Base-by-base conservation (phyloP, 306 rosid genomes). In the Castanospermum australe region DNA sequence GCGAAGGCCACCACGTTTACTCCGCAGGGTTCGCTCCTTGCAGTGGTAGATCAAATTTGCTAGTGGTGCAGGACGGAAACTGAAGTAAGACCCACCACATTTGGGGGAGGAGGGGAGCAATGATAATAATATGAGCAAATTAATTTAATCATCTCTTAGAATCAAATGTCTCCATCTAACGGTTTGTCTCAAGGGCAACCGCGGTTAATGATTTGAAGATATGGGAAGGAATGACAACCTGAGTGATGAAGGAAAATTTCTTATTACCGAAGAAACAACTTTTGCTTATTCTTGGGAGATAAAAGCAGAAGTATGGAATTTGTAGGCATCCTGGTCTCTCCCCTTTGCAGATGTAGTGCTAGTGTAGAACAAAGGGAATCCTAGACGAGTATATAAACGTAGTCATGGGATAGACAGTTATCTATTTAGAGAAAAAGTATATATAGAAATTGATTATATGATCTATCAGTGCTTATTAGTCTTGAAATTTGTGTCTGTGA, bases 11-110 rank as follows among this genome's bases (percentile, higher is more conserved):
- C 89, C 90, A 0, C 93, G 85, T 41, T 79, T 55, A 36, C 94
- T 92, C 22, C 89, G 97, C 2, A 86, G 97, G 61, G 86, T 88
- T 74, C 81, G 62, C 59, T 92, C 97, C 28, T 70, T 76, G 82
- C 59, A 89, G 73, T 95, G 97, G 99, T 95, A 92, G 90, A 75
- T 65, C 21, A 47, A 67, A 66, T 44, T 81, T 77, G 83, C 79
- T 78, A 57, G 79, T 62, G 70, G 47, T 74, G 79, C 69, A 38
- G 69, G 25, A 35, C 5, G 21, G 67, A 67, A 74, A 76, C 48
- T 22, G 68, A 78, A 52, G n/a, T n/a, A n/a, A n/a, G 50, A 61
- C 77, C 39, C 44, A 44, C 24, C 70, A 3, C n/a, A 33, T 67
- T n/a, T n/a, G n/a, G n/a, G n/a, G n/a, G 33, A 42, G 59, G 63